A percentile compares a stretch with the other conserved stretches of the same genome.
These are phyloP conservation scores for Geranomyces michiganensis DNA, from an alignment of 192 early-diverging fungal species.

Conservation along the genomic window DNA sequence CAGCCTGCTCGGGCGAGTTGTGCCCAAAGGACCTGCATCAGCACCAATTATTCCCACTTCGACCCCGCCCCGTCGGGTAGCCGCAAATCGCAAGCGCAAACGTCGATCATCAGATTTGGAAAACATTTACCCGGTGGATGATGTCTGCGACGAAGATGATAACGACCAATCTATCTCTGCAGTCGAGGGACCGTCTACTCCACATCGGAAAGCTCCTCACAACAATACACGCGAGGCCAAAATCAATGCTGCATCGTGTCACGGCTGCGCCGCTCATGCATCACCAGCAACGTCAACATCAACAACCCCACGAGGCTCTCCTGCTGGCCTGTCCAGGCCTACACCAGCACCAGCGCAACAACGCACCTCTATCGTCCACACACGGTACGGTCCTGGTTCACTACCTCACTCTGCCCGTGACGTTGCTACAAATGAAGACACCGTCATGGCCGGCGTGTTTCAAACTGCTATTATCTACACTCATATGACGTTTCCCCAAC, in stretches of 20 bases:
- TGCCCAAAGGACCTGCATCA: background rate
- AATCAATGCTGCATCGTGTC: background rate
- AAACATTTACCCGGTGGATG: background rate
- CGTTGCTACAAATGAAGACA: constrained; percentile 11
- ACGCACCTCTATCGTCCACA: constrained; percentile 7
- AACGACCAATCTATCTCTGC: constrained; percentile 8
- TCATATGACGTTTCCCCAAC: constrained; percentile 52
- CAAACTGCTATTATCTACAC: constrained; percentile 47
- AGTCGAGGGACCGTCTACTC: background rate
- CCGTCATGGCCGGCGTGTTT: constrained; percentile 41
- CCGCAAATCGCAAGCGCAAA: constrained; percentile 25
- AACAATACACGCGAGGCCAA: background rate
- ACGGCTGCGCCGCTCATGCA: background rate
- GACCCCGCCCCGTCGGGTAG: background rate
- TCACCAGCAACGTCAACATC: background rate
- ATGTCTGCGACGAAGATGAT: no score
- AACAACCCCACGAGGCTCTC: no score
- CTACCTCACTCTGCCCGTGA: constrained; percentile 1
- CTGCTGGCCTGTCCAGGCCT: no score
- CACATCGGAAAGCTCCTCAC: background rate
- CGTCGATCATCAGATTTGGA: constrained; percentile 7
- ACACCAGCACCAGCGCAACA: no score
- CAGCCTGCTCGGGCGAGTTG: constrained; percentile 16
- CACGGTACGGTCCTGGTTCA: constrained; percentile 3
- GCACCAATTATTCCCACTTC: background rate